Evolutionary conservation across 192 early-diverging fungal genomes (phyloP).

Genomic region (Backusella sp.): DNA sequence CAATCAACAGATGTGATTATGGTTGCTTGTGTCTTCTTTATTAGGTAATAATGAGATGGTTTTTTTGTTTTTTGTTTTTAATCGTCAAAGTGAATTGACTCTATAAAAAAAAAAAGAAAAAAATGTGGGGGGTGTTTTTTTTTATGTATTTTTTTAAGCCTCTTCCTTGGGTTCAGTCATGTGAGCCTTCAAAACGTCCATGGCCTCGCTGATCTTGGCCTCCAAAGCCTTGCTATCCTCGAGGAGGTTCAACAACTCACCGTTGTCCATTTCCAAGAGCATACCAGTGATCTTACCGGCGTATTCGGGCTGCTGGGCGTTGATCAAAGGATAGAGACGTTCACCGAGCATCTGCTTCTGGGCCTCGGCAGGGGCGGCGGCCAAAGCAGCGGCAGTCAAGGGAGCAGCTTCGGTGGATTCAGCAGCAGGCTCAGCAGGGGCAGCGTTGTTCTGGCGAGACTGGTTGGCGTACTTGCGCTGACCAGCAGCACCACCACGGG

Average conservation of each 20-base stretch:
- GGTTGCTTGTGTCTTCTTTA: neutral
- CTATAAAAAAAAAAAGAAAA: neutral
- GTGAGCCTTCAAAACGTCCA: conserved; percentile 77
- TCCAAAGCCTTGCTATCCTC: conserved; percentile 78
- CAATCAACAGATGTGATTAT: neutral
- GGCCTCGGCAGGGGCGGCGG: conserved; percentile 72
- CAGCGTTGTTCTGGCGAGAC: conserved; percentile 8
- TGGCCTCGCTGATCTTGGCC: conserved; percentile 84
- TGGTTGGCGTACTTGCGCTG: conserved; percentile 37
- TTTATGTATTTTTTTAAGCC: neutral
- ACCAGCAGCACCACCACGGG: conserved; percentile 43
- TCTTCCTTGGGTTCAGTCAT: conserved; percentile 14
- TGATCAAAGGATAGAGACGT: conserved; percentile 83
- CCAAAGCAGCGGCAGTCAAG: conserved; percentile 69
- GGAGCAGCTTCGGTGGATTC: conserved; percentile 15
- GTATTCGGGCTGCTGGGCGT: conserved; percentile 60
- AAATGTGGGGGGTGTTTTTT: neutral
- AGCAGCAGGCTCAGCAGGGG: neutral
- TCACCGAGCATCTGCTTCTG: conserved; percentile 98
- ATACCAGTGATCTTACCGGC: conserved; percentile 99
- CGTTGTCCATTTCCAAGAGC: conserved; percentile 96
- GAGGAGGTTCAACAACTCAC: conserved; percentile 87
- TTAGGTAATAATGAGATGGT: neutral
- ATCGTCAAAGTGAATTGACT: neutral
- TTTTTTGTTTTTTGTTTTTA: neutral